phyloP scores from a whole-genome alignment of 805 yeast species.

The Pichia scutulata region DNA sequence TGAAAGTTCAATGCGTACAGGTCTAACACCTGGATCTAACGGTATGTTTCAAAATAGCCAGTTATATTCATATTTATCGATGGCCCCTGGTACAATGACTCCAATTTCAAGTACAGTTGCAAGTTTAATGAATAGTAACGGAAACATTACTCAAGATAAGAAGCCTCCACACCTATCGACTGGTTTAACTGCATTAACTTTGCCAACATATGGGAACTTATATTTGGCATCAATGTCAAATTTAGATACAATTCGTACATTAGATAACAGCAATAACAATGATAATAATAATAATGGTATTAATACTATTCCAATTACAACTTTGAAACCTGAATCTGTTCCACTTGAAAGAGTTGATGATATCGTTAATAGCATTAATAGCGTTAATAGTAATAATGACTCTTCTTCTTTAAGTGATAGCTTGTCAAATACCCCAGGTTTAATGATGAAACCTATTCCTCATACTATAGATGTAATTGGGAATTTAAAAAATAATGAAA shows the following conservation, averaged over 20 bases:
- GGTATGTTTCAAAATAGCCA: constrained; percentile 18
- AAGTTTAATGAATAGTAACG: not conserved
- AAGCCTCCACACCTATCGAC: not conserved
- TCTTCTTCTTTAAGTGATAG: not conserved
- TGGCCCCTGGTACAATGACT: constrained; percentile 22
- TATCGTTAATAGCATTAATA: not conserved
- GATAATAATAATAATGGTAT: not conserved
- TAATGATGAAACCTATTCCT: not conserved
- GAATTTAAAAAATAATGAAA: not conserved
- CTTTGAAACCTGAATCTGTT: not conserved
- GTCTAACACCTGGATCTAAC: constrained; percentile 59
- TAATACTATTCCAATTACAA: not conserved
- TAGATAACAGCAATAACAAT: not conserved
- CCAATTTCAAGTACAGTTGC: not conserved
- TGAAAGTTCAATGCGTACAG: constrained; percentile 64
- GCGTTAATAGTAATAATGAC: not conserved
- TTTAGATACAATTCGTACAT: not conserved
- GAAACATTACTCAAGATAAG: not conserved
- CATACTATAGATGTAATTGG: not conserved
- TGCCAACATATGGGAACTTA: not conserved
- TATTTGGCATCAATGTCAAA: not conserved
- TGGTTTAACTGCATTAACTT: not conserved
- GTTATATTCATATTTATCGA: constrained; percentile 16
- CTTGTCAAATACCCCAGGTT: not conserved
- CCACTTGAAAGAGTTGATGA: not conserved